A percentile compares a stretch with the other conserved stretches of the same genome.
Evolutionary conservation across 257 asterid genomes (phyloP).

Genomic region (Jaltomata sinuosa): DNA sequence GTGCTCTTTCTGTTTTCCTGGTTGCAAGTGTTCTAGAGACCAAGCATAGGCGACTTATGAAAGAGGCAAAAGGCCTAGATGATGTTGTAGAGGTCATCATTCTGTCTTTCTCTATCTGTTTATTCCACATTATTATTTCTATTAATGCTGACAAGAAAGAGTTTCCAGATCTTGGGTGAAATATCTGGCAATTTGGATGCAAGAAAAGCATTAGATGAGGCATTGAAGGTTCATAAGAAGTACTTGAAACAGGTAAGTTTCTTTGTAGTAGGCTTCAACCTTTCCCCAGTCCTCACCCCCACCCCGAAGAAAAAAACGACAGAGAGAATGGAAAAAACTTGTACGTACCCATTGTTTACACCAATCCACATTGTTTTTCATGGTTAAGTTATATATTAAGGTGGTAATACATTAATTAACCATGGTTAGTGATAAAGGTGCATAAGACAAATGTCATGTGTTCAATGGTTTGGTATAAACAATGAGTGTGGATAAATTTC

Average conservation of each 20-base stretch:
- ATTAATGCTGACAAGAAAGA: background rate
- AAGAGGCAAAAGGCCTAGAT: conserved; percentile 91
- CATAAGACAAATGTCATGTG: background rate
- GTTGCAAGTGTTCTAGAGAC: conserved; percentile 92
- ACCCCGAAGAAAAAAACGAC: background rate
- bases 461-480: background rate
- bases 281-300: background rate
- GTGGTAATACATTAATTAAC: background rate
- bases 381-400: background rate
- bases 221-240: conserved; percentile 74
- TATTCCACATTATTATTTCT: background rate
- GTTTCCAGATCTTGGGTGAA: conserved; percentile 69
- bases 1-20: conserved; percentile 80
- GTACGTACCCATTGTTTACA: background rate
- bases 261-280: background rate
- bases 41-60: conserved; percentile 65
- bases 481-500: background rate
- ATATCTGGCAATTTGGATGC: conserved; percentile 93
- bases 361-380: background rate
- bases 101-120: background rate
- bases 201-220: conserved; percentile 66
- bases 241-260: conserved; percentile 73
- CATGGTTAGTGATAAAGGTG: background rate
- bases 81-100: conserved; percentile 71
- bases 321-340: background rate